Evolutionary conservation across 176 grass and related monocot species (phyloP).

Genomic region (Neostapfia colusana): DNA sequence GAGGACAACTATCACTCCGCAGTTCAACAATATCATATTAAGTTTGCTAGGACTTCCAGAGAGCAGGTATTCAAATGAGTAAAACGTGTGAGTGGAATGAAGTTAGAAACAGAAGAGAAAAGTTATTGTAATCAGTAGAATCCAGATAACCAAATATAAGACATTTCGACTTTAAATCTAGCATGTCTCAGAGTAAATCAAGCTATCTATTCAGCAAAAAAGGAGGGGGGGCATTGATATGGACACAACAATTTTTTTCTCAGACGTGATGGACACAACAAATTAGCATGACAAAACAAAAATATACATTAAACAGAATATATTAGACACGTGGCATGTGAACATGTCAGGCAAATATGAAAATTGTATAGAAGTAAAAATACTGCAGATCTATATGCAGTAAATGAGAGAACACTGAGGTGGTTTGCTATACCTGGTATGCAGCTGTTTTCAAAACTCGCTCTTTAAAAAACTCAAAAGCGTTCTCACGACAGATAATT

Average conservation of each 20-base stretch:
- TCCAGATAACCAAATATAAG: not conserved
- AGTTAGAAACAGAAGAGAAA: not conserved
- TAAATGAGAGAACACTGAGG: not conserved
- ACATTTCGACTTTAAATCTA: not conserved
- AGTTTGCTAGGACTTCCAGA: not conserved
- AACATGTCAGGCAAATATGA: not conserved
- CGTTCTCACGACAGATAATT: slow-evolving; percentile 68
- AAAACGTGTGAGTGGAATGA: not conserved
- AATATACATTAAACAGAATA: not conserved
- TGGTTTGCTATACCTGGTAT: slow-evolving; percentile 62
- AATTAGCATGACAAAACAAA: not conserved
- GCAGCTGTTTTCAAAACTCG: slow-evolving; percentile 73
- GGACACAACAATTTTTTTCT: too few species aligned
- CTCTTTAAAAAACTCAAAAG: slow-evolving; percentile 68
- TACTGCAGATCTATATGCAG: not conserved
- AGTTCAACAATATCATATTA: not conserved
- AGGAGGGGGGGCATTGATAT: too few species aligned
- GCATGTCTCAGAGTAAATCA: not conserved
- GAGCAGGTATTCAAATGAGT: not conserved
- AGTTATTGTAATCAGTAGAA: not conserved
- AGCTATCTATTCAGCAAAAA: not conserved
- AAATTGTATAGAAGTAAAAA: not conserved
- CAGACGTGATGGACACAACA: not conserved
- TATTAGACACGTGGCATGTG: not conserved
- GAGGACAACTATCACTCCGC: not conserved